These are phyloP conservation scores for Fusarium temperatum DNA, from an alignment of 2,329 filamentous ascomycete species.

Conservation along the genomic window DNA sequence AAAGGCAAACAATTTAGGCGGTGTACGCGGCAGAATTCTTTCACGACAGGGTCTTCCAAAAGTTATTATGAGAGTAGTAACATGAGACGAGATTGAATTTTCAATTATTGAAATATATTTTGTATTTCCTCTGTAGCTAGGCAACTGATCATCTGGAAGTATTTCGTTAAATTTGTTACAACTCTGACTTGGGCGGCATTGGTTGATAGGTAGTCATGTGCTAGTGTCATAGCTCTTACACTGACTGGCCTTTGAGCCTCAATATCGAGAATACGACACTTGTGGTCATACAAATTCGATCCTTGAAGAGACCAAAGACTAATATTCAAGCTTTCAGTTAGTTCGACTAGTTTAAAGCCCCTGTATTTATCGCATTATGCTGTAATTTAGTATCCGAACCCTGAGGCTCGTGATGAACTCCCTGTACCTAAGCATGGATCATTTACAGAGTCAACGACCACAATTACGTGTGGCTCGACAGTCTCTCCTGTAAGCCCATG, in stretches of 20 bases:
- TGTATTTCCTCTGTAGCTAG: background rate
- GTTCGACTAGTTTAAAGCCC: too few species aligned
- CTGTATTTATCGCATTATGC: background rate
- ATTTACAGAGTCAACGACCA: background rate
- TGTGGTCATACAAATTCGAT: background rate
- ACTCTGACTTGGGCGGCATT: background rate
- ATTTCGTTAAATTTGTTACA: background rate
- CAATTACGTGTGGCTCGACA: background rate
- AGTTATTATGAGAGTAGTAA: background rate
- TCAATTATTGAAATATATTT: background rate
- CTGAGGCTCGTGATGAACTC: background rate
- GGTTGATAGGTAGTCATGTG: background rate
- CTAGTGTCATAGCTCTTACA: background rate
- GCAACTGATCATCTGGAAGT: too few species aligned
- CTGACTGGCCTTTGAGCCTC: background rate
- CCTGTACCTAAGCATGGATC: background rate
- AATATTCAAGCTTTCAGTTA: background rate
- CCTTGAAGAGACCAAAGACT: background rate
- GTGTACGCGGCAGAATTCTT: slow-evolving; percentile 36
- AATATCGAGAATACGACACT: background rate
- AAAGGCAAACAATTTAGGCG: slow-evolving; percentile 42
- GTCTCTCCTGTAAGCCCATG: background rate
- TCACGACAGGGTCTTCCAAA: background rate
- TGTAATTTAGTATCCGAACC: background rate
- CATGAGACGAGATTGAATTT: background rate